These are phyloP conservation scores for Emmonsiellopsis sp. DNA, from an alignment of 2,329 filamentous ascomycete genomes.

Conservation along the genomic window DNA sequence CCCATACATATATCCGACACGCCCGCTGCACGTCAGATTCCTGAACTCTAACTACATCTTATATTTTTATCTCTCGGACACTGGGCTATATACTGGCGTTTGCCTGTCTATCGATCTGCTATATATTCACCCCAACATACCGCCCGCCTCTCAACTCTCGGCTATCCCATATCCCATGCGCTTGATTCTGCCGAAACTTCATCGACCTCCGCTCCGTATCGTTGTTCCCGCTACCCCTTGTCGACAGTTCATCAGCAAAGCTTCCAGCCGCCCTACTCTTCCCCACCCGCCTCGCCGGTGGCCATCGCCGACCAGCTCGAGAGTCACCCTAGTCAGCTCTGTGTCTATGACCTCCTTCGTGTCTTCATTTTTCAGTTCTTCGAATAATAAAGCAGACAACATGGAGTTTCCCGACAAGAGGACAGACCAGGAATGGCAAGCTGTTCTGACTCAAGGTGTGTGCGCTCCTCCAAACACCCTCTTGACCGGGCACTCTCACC, in stretches of 20 bases:
- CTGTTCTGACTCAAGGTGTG: conserved; percentile 64
- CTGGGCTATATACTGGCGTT: no score
- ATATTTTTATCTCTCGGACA: no score
- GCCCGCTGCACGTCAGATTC: no score
- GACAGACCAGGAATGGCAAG: conserved; percentile 76
- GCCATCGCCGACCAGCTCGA: conserved; percentile 5
- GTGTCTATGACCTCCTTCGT: conserved; percentile 75
- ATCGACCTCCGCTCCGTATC: neutral
- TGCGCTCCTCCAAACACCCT: conserved; percentile 19
- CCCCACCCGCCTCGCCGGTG: neutral
- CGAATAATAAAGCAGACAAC: conserved; percentile 28
- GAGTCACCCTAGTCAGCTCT: conserved; percentile 41
- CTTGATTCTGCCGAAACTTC: neutral
- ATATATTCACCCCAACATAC: neutral
- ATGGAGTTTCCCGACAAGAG: conserved; percentile 54
- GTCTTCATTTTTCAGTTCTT: conserved; percentile 62
- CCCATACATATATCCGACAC: no score
- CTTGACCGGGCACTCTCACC: neutral
- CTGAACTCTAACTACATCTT: no score
- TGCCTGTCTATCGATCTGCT: neutral
- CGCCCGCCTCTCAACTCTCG: no score
- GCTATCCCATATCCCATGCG: neutral
- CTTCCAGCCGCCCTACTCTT: neutral
- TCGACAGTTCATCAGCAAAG: neutral
- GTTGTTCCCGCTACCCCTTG: neutral